Conservation (phyloP, 208 protist species). For the Porcisia hertigi region DNA sequence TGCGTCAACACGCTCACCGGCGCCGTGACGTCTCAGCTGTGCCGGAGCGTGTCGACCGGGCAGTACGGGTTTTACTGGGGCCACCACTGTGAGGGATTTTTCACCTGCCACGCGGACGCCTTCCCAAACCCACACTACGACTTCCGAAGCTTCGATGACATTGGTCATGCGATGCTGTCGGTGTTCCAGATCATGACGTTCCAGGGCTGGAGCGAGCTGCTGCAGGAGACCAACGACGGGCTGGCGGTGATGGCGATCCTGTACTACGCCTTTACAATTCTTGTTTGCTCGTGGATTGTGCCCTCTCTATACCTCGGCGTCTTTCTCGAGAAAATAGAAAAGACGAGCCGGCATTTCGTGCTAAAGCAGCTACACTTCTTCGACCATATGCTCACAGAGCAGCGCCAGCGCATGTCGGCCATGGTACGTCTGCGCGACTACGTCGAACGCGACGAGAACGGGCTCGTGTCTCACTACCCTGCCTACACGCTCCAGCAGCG, state of each 20-base stretch:
- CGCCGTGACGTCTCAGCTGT: constrained; percentile 56
- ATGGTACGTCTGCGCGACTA: constrained; percentile 70
- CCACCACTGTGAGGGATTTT: constrained; percentile 46
- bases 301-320: constrained; percentile 87
- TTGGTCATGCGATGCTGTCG: constrained; percentile 85
- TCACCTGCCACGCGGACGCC: constrained; percentile 51
- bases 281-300: constrained; percentile 88
- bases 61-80: constrained; percentile 84
- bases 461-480: constrained; percentile 58
- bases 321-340: constrained; percentile 90
- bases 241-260: constrained; percentile 64
- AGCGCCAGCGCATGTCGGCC: constrained; percentile 65
- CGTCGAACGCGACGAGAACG: constrained; percentile 78
- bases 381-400: constrained; percentile 77
- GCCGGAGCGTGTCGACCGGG: constrained; percentile 49
- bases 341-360: constrained; percentile 70
- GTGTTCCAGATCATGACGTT: constrained; percentile 90
- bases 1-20: constrained; percentile 76
- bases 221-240: constrained; percentile 83
- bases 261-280: constrained; percentile 85
- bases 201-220: constrained; percentile 87
- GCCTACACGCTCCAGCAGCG: constrained; percentile 20
- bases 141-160: constrained; percentile 92
- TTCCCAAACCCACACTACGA: constrained; percentile 82
- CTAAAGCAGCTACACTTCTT: constrained; percentile 82